A percentile compares a stretch with the other conserved stretches of the same genome.
phyloP scores from a whole-genome alignment of 2,329 filamentous ascomycete species.

The Kalaharituber pfeilii region DNA sequence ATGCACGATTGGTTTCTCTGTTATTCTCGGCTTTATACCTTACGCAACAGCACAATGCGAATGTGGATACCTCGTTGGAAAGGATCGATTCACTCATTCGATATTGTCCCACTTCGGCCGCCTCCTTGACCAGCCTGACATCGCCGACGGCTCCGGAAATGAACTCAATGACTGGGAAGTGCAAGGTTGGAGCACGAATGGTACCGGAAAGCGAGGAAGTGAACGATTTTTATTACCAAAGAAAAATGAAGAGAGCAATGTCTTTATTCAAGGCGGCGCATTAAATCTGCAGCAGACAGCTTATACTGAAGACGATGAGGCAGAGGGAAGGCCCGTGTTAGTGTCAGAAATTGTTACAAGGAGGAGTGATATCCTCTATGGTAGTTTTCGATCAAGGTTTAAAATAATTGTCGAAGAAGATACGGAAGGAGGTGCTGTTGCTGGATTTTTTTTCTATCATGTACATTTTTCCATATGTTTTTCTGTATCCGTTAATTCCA shows the following conservation, averaged over 20 bases:
- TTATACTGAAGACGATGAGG: slow-evolving; percentile 3
- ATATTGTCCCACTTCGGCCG: slow-evolving; percentile 12
- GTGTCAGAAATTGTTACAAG: slow-evolving; percentile 15
- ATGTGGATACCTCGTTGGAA: slow-evolving; percentile 14
- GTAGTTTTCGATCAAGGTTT: slow-evolving; percentile 16
- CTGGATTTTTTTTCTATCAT: slow-evolving; percentile 18
- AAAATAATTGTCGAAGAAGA: slow-evolving; percentile 6
- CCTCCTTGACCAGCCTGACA: slow-evolving; percentile 7
- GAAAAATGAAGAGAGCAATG: slow-evolving; percentile 11
- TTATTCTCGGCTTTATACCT: background rate
- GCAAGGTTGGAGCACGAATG: slow-evolving; percentile 10
- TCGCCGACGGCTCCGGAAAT: background rate
- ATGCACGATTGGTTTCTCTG: background rate
- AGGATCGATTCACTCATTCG: slow-evolving; percentile 12
- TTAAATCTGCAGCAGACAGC: slow-evolving; percentile 12
- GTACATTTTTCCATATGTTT: slow-evolving; percentile 4
- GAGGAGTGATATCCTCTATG: slow-evolving; percentile 14
- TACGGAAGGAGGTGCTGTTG: slow-evolving; percentile 12
- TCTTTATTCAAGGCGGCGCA: slow-evolving; percentile 14
- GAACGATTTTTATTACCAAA: background rate
- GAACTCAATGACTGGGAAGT: slow-evolving; percentile 14
- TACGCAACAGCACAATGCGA: slow-evolving; percentile 10
- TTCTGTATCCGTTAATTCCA: background rate
- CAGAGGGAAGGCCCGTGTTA: slow-evolving; percentile 7
- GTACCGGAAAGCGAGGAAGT: slow-evolving; percentile 3